These are phyloP conservation scores for Trichoderma virens DNA, from an alignment of 495 filamentous ascomycete species.

Conservation along the genomic window DNA sequence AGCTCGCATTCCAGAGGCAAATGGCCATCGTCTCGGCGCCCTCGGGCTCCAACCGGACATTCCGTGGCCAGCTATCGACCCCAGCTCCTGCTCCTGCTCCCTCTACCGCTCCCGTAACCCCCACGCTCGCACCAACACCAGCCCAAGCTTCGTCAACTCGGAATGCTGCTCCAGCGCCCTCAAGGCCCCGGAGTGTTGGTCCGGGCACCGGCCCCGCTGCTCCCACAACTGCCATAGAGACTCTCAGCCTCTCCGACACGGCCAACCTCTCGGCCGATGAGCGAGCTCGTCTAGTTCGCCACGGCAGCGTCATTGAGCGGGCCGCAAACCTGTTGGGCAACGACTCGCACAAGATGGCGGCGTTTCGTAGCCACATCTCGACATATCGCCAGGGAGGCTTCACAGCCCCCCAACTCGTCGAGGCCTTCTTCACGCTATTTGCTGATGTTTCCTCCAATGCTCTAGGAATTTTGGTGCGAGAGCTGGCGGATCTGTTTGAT, in stretches of 20 bases:
- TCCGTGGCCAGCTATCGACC: constrained; percentile 70
- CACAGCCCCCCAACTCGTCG: constrained; percentile 66
- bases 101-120: constrained; percentile 19
- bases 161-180: constrained; percentile 16
- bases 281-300: constrained; percentile 68
- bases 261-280: constrained; percentile 57
- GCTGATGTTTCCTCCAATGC: constrained; percentile 65
- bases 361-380: constrained; percentile 73
- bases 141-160: constrained; percentile 11
- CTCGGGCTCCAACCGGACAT: constrained; percentile 65
- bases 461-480: constrained; percentile 82
- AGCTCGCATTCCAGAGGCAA: constrained; percentile 87
- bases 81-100: background rate
- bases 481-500: constrained; percentile 90
- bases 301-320: constrained; percentile 74
- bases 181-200: constrained; percentile 25
- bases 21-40: constrained; percentile 86
- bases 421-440: constrained; percentile 73
- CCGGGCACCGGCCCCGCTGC: constrained; percentile 21
- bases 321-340: constrained; percentile 72
- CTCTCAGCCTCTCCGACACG: constrained; percentile 31
- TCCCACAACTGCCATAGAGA: constrained; percentile 29
- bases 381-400: constrained; percentile 59
- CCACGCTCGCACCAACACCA: constrained; percentile 11
- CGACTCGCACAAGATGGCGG: constrained; percentile 58